Conservation (phyloP, 805 yeast genomes). For the Pichia phayaonensis region DNA sequence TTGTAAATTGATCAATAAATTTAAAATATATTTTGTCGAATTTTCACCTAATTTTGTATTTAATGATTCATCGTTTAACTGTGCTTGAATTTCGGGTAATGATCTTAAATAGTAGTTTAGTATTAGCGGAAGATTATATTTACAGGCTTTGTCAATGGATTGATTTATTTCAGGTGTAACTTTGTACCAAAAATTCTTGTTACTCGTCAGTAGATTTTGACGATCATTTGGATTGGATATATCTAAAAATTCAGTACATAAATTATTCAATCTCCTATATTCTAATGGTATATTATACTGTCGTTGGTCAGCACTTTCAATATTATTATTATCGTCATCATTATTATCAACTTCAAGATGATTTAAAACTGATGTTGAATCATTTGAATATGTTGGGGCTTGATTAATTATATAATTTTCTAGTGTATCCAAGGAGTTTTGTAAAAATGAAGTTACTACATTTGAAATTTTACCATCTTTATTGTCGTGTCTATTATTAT, state of each 20-base stretch:
- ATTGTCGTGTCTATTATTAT: background rate
- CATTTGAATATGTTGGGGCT: background rate
- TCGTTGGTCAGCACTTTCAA: background rate
- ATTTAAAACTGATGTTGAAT: background rate
- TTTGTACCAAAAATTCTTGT: background rate
- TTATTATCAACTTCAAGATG: background rate
- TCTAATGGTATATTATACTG: background rate
- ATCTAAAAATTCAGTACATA: constrained; percentile 6
- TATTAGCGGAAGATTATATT: constrained; percentile 1
- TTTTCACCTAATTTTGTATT: background rate
- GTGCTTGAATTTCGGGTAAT: constrained; percentile 1
- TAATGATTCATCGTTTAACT: background rate
- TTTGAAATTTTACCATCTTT: background rate
- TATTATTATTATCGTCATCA: background rate
- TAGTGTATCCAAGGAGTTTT: constrained; percentile 2
- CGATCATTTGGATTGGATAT: constrained; percentile 1
- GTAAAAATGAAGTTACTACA: constrained; percentile 1
- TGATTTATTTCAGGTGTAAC: background rate
- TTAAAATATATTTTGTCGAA: background rate
- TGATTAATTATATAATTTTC: constrained; percentile 6
- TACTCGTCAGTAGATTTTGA: background rate
- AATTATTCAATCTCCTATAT: background rate
- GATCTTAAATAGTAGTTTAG: constrained; percentile 7
- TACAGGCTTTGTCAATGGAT: background rate
- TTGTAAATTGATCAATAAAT: constrained; percentile 1